Evolutionary conservation across 495 filamentous ascomycete genomes (phyloP).

Genomic region (Aspergillus biplanus): DNA sequence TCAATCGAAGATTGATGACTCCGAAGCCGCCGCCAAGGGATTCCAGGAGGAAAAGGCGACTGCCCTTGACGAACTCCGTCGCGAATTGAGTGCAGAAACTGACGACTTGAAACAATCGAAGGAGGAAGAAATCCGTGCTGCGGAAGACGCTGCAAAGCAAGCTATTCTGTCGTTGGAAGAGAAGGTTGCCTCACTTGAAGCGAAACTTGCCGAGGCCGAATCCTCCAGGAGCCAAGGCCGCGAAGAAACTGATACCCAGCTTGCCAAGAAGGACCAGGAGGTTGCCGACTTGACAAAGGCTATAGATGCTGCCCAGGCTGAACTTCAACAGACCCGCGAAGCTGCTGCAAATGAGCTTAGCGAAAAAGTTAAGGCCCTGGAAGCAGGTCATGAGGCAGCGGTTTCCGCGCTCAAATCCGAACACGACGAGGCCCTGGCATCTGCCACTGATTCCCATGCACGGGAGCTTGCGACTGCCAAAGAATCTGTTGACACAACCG

Average conservation of each 20-base stretch:
- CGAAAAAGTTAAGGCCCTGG: constrained; percentile 45
- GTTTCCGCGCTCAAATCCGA: constrained; percentile 40
- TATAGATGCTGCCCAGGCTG: constrained; percentile 38
- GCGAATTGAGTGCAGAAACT: constrained; percentile 50
- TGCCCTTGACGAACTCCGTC: constrained; percentile 40
- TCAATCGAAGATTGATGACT: constrained; percentile 35
- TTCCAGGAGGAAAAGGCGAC: constrained; percentile 43
- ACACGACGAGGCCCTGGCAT: constrained; percentile 40
- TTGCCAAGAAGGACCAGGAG: constrained; percentile 46
- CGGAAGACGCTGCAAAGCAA: constrained; percentile 45
- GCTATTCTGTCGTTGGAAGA: constrained; percentile 37
- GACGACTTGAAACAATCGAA: constrained; percentile 44
- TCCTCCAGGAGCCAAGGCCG: constrained; percentile 33
- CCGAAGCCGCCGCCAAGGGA: constrained; percentile 33
- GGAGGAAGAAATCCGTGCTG: constrained; percentile 43
- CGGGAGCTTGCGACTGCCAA: constrained; percentile 41
- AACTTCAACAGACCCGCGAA: constrained; percentile 41
- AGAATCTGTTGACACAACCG: constrained; percentile 38
- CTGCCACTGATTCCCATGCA: constrained; percentile 37
- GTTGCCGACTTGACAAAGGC: constrained; percentile 42
- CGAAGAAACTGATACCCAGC: constrained; percentile 30
- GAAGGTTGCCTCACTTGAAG: constrained; percentile 43
- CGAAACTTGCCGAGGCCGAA: constrained; percentile 42
- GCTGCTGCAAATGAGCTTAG: constrained; percentile 34
- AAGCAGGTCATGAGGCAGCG: constrained; percentile 40